Evolutionary conservation across 73 alveolate species (phyloP).

Genomic region (Stentor roeselii): DNA sequence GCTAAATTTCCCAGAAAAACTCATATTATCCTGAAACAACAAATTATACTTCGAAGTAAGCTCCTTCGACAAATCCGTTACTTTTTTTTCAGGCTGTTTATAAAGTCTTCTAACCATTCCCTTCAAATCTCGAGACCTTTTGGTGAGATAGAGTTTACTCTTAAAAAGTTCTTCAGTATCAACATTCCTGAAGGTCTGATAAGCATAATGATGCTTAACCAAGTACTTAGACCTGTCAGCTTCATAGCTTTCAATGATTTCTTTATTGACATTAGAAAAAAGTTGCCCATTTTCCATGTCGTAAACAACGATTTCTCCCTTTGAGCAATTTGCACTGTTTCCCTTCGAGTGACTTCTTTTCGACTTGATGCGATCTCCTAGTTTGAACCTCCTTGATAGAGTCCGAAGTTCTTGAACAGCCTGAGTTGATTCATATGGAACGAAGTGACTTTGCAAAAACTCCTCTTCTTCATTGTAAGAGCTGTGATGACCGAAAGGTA

Average conservation of each 20-base stretch:
- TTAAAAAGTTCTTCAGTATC: background rate
- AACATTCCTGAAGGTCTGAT: constrained; percentile 18
- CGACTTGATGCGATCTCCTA: background rate
- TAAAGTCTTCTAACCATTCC: background rate
- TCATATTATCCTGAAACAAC: background rate
- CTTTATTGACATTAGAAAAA: background rate
- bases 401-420: background rate
- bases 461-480: constrained; percentile 25
- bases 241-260: constrained; percentile 8
- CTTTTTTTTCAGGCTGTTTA: constrained; percentile 19
- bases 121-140: constrained; percentile 2
- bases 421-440: background rate
- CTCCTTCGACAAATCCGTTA: background rate
- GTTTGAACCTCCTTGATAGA: constrained; percentile 6
- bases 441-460: background rate
- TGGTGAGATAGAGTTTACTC: background rate
- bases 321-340: background rate
- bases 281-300: background rate
- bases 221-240: background rate
- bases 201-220: constrained; percentile 6
- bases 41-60: background rate
- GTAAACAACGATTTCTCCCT: background rate
- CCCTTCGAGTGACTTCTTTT: background rate
- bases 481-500: constrained; percentile 19
- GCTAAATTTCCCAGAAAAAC: too few relatives aligned